These are phyloP conservation scores for Plectranthus barbatus DNA, from an alignment of 257 asterid species.

Conservation along the genomic window DNA sequence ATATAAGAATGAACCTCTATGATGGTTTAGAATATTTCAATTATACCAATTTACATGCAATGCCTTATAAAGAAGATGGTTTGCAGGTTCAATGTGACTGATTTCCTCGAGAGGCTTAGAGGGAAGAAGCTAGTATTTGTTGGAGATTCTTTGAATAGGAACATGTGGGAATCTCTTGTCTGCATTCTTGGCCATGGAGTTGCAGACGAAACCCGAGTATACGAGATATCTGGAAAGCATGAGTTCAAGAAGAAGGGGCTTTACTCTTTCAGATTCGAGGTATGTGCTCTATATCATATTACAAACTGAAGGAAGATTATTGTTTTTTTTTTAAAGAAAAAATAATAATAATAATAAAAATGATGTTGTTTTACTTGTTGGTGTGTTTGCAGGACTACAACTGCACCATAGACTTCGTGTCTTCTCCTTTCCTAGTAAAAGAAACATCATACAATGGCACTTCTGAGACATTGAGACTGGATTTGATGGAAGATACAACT, in stretches of 20 bases:
- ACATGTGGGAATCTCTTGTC: slow-evolving; percentile 85
- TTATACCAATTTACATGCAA: neutral
- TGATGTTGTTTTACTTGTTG: no score
- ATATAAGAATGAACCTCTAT: no score
- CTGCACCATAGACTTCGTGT: slow-evolving; percentile 62
- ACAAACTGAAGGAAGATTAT: no score
- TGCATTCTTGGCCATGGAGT: slow-evolving; percentile 61
- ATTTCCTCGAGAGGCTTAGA: slow-evolving; percentile 53
- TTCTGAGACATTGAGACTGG: no score
- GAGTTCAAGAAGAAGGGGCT: no score
- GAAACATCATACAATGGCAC: no score
- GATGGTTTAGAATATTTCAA: no score
- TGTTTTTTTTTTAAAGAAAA: no score
- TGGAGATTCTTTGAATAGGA: slow-evolving; percentile 70
- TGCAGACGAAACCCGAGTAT: slow-evolving; percentile 51
- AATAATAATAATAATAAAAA: no score
- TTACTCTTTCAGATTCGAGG: no score
- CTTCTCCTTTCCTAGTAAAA: slow-evolving; percentile 65
- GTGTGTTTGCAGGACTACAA: slow-evolving; percentile 62
- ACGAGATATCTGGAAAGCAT: slow-evolving; percentile 53
- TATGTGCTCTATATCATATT: no score
- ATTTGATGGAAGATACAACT: slow-evolving; percentile 47
- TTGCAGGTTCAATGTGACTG: slow-evolving; percentile 58
- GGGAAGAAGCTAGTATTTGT: slow-evolving; percentile 58
- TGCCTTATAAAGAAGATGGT: slow-evolving; percentile 29